Conservation (phyloP, 768 basidiomycete species). For the Mycena alexandri region DNA sequence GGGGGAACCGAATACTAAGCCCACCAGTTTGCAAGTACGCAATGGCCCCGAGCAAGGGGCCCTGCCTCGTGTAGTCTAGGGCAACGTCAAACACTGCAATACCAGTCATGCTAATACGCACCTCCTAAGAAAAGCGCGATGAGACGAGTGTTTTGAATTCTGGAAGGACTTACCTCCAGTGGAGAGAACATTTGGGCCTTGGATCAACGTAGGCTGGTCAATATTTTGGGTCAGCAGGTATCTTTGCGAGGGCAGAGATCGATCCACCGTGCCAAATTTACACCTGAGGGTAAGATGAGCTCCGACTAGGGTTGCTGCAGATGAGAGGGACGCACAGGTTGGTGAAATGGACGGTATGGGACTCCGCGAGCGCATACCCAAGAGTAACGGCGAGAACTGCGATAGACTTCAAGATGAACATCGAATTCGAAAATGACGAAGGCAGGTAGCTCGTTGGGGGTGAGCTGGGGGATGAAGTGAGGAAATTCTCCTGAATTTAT, state of each 20-base stretch:
- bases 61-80: slow-evolving; percentile 38
- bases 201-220: slow-evolving; percentile 6
- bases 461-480: too few species aligned
- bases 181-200: neutral
- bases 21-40: slow-evolving; percentile 40
- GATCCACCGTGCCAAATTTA: neutral
- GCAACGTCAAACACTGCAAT: too few species aligned
- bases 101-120: too few species aligned
- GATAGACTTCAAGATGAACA: too few species aligned
- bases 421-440: too few species aligned
- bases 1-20: neutral
- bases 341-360: slow-evolving; percentile 3
- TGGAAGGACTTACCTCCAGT: neutral
- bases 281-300: neutral
- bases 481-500: too few species aligned
- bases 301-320: neutral
- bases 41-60: slow-evolving; percentile 46
- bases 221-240: neutral
- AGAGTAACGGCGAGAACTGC: neutral
- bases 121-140: neutral
- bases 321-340: neutral
- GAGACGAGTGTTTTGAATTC: too few species aligned
- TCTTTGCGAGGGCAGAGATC: neutral
- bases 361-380: neutral
- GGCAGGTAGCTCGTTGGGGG: too few species aligned